Conservation (phyloP, 2,329 filamentous ascomycete genomes). For the Grosmannia penicillata region DNA sequence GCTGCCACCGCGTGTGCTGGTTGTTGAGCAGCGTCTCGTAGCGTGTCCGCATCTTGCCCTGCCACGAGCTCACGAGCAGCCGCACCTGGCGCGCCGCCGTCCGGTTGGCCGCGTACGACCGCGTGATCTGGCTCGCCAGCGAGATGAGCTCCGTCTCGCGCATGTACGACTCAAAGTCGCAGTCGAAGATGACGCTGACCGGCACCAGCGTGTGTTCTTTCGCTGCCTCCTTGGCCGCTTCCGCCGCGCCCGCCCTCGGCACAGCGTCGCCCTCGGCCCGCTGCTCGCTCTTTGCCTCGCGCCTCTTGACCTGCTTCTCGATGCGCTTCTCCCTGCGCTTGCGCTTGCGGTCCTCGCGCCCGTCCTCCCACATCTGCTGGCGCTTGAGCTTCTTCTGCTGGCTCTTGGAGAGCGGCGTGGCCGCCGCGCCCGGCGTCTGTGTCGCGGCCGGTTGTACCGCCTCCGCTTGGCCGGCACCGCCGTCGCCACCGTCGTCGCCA, state of each 20-base stretch:
- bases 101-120: constrained; percentile 80
- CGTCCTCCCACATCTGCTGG: constrained; percentile 61
- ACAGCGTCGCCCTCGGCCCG: constrained; percentile 27
- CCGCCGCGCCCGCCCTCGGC: constrained; percentile 24
- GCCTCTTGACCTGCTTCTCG: constrained; percentile 30
- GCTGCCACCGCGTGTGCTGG: constrained; percentile 67
- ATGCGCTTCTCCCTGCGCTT: constrained; percentile 40
- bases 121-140: constrained; percentile 67
- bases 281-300: constrained; percentile 32
- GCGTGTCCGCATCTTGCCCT: constrained; percentile 57
- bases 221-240: constrained; percentile 17
- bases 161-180: constrained; percentile 86
- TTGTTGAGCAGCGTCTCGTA: constrained; percentile 63
- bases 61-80: constrained; percentile 65
- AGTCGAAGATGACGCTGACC: constrained; percentile 74
- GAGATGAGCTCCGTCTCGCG: constrained; percentile 71
- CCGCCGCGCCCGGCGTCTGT: background rate
- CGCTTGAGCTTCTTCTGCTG: constrained; percentile 67
- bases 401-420: constrained; percentile 56
- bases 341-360: constrained; percentile 41
- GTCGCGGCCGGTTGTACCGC: background rate
- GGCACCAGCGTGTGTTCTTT: constrained; percentile 30
- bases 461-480: background rate
- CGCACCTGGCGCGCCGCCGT: constrained; percentile 53
- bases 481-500: background rate